Evolutionary conservation across 1,284 basidiomycete species (phyloP), one percentile per base, ranked within the genome.

Genomic region (Sanguinoderma infundibulare): DNA sequence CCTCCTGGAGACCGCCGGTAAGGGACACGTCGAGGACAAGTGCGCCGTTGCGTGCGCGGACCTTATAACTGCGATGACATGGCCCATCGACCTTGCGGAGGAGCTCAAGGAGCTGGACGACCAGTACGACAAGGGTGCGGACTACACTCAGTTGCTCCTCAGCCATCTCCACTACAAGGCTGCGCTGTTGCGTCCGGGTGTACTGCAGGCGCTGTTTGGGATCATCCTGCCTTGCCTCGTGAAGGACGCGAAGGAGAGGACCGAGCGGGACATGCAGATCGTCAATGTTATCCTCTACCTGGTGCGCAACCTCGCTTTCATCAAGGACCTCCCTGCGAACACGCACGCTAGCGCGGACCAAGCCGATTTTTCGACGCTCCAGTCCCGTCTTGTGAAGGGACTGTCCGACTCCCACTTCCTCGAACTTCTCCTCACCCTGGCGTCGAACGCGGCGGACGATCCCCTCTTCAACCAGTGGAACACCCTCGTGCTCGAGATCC

Each of bases 81-180:
- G 96, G 96, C 96, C 96, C 1, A 96, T 98, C 61, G 94, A 98
- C 76, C 81, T 98, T 62, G 91, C 92, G 1, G 90, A 93, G 69
- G 96, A 98, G 76, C 80, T 98, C 63, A 92, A 92, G 72, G 96
- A 98, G 72, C 83, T 96, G 53, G 91, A 94, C 70, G 91, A 94
- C 54, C 90, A 87, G 51, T 65, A 86, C 30, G 90, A 91, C 71
- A 85, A 84, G 61, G 85, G 88, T 20, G 86, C 92, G 17, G 96
- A 98, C 75, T 98, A 96, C 74, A 94, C 94, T 0, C 87, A 90
- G 64, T 83, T 98, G 15, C 74, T 91, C 26, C 78, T 86, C 65
- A 90, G 89, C 62, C 96, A 98, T 73, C 77, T 95, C 30, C 80
- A 90, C 69, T 98, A 98, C 85, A 98, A 98, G 77, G 86, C 87